Conservation (phyloP, 2,329 filamentous ascomycete species). For the Aspergillus sp. region DNA sequence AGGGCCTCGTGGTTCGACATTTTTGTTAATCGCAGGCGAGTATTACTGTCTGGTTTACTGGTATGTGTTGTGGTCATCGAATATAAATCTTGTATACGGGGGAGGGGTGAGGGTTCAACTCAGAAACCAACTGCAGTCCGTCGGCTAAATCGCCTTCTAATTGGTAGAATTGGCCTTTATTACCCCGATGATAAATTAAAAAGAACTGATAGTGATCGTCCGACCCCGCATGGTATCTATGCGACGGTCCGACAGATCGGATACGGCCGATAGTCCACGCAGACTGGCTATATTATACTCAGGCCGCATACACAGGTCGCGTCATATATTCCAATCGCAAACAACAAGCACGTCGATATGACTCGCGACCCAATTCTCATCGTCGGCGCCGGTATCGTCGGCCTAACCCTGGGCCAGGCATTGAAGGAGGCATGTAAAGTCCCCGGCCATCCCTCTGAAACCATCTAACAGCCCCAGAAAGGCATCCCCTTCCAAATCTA, state of each 20-base stretch:
- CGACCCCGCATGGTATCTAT: slow-evolving; percentile 22
- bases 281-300: neutral
- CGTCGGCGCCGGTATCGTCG: slow-evolving; percentile 28
- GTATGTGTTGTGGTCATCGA: too few species aligned
- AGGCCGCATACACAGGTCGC: neutral
- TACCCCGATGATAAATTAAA: too few species aligned
- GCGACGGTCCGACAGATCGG: slow-evolving; percentile 16
- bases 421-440: slow-evolving; percentile 15
- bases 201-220: neutral
- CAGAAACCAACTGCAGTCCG: too few species aligned
- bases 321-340: too few species aligned
- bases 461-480: slow-evolving; percentile 10
- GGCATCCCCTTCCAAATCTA: slow-evolving; percentile 32
- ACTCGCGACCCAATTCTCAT: slow-evolving; percentile 21
- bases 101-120: too few species aligned
- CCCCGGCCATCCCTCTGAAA: too few species aligned
- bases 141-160: too few species aligned
- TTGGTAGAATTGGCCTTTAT: too few species aligned
- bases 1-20: slow-evolving; percentile 42
- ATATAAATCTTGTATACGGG: too few species aligned
- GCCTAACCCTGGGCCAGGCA: slow-evolving; percentile 25
- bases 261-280: neutral
- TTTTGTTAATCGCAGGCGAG: too few species aligned
- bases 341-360: too few species aligned
- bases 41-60: too few species aligned